Conservation (phyloP, 2,329 filamentous ascomycete genomes). For the Didymella lethalis region DNA sequence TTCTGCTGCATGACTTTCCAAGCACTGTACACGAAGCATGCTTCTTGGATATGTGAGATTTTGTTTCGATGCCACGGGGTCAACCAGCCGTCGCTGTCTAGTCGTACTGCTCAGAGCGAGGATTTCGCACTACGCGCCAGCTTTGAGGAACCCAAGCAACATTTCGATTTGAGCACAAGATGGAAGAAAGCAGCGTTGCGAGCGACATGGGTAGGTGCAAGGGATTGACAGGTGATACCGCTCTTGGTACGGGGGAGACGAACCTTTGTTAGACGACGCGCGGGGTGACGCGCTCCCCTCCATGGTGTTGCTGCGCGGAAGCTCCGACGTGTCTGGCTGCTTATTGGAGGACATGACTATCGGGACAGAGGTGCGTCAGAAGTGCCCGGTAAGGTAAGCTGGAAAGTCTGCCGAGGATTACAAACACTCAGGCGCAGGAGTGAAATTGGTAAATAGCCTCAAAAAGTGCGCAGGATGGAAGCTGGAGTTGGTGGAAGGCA, state of each 20-base stretch:
- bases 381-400: constrained; percentile 11
- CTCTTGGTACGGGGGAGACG: constrained; percentile 28
- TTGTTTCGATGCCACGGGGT: not conserved
- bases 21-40: not conserved
- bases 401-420: constrained; percentile 10
- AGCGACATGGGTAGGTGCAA: constrained; percentile 7
- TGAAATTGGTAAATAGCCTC: constrained; percentile 8
- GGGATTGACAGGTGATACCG: constrained; percentile 10
- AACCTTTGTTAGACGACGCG: constrained; percentile 41
- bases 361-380: constrained; percentile 7
- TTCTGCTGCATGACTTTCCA: constrained; percentile 1
- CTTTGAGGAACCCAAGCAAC: not conserved
- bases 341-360: constrained; percentile 41
- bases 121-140: not conserved
- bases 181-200: not conserved
- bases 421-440: constrained; percentile 12
- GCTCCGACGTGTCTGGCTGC: constrained; percentile 31
- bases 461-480: constrained; percentile 12
- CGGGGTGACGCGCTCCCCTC: constrained; percentile 41
- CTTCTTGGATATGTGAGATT: not conserved
- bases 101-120: not conserved
- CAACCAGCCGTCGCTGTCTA: not conserved
- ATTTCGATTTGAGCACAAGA: constrained; percentile 1
- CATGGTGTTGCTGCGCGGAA: not conserved
- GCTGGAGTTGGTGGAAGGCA: constrained; percentile 19